Conservation (phyloP, 176 grass and related monocot species). For the Aegilops sharonensis region DNA sequence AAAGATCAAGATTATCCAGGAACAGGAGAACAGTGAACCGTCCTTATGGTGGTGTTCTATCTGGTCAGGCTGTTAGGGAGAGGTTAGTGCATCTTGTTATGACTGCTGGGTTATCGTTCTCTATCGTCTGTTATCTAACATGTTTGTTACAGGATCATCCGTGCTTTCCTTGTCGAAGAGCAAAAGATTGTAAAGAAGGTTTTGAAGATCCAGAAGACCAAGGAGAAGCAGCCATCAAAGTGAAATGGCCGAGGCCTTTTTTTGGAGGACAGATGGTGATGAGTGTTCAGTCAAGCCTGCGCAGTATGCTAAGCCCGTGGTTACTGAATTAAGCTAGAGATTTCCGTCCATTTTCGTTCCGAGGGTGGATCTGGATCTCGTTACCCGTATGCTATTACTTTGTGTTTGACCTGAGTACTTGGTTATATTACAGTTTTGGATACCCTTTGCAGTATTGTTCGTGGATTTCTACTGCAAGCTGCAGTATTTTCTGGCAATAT, state of each 20-base stretch:
- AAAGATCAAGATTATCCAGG: constrained; percentile 54
- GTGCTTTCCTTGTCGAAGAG: constrained; percentile 88
- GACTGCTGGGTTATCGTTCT: neutral
- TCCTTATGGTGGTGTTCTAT: constrained; percentile 61
- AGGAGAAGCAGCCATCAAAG: constrained; percentile 71
- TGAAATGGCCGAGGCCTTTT: constrained; percentile 17
- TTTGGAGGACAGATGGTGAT: constrained; percentile 12
- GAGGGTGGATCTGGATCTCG: neutral
- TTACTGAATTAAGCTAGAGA: constrained; percentile 28
- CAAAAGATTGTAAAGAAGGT: constrained; percentile 97
- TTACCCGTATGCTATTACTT: constrained; percentile 12
- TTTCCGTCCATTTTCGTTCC: constrained; percentile 30
- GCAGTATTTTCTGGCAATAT: too few species aligned
- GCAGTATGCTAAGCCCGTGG: constrained; percentile 23
- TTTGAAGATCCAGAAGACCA: constrained; percentile 91
- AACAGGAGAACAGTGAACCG: constrained; percentile 67
- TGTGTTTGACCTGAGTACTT: constrained; percentile 13
- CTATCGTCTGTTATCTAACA: neutral
- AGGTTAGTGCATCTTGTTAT: constrained; percentile 31
- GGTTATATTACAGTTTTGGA: neutral
- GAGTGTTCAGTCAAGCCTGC: neutral
- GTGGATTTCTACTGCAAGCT: neutral
- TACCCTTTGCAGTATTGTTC: neutral
- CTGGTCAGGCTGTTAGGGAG: constrained; percentile 58
- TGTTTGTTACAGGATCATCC: constrained; percentile 59